Evolutionary conservation across 108 stramenopile species (phyloP).

Genomic region (Cyclotella baltica): DNA sequence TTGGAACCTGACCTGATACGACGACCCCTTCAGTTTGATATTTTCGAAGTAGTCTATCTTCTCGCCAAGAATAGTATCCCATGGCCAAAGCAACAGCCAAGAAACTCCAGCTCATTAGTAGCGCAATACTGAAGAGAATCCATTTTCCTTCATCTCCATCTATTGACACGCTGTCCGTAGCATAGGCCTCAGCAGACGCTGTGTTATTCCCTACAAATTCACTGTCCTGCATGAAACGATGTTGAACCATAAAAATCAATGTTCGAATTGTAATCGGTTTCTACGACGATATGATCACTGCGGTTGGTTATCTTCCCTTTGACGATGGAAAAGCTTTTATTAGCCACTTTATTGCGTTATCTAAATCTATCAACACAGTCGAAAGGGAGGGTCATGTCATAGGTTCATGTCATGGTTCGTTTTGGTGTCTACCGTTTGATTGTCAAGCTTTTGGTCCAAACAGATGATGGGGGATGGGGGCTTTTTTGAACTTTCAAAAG

Average conservation of each 20-base stretch:
- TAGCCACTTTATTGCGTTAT: too few relatives aligned
- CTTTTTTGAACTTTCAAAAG: too few relatives aligned
- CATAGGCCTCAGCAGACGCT: not conserved
- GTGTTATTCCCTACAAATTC: not conserved
- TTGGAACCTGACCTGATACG: slow-evolving; percentile 1
- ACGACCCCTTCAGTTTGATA: slow-evolving; percentile 8
- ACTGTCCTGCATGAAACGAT: slow-evolving; percentile 13
- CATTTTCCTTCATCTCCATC: slow-evolving; percentile 16
- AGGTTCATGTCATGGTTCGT: too few relatives aligned
- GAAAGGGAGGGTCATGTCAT: too few relatives aligned
- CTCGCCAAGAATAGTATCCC: slow-evolving; percentile 12
- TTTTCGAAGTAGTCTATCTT: not conserved
- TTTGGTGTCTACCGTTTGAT: too few relatives aligned
- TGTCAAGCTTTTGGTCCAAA: too few relatives aligned
- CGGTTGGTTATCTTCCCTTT: too few relatives aligned
- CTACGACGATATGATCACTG: too few relatives aligned
- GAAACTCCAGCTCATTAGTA: slow-evolving; percentile 20
- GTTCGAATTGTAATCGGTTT: not conserved
- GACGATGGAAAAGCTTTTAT: too few relatives aligned
- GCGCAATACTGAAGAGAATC: slow-evolving; percentile 1
- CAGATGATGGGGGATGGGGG: too few relatives aligned
- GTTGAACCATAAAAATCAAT: not conserved
- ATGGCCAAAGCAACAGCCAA: slow-evolving; percentile 5
- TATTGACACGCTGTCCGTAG: not conserved
- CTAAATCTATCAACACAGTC: too few relatives aligned